Conservation (phyloP, 495 filamentous ascomycete species). For the Trichoderma reesei region DNA sequence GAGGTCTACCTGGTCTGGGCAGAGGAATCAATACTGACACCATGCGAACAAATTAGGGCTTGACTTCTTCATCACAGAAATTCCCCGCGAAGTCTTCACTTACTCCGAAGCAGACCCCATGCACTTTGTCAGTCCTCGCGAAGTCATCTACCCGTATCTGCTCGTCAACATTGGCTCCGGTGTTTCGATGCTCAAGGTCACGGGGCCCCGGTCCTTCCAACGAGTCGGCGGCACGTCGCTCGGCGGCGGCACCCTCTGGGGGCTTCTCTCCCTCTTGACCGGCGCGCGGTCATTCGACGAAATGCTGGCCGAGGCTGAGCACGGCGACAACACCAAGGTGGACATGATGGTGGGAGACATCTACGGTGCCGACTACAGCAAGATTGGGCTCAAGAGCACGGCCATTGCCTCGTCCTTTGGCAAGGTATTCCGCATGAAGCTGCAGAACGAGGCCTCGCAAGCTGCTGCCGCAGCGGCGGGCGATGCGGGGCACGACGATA, state of each 20-base stretch:
- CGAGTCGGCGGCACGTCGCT: conserved; percentile 92
- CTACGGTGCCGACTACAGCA: conserved; percentile 89
- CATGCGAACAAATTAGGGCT: conserved; percentile 50
- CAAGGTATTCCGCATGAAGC: conserved; percentile 86
- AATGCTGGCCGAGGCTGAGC: conserved; percentile 89
- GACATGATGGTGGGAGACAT: conserved; percentile 99
- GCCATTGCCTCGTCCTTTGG: conserved; percentile 95
- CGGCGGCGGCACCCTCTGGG: conserved; percentile 94
- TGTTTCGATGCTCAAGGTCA: conserved; percentile 97
- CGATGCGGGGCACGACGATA: not conserved
- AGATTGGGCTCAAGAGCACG: conserved; percentile 86
- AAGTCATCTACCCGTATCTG: conserved; percentile 87
- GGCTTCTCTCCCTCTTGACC: conserved; percentile 79
- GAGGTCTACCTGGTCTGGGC: no score
- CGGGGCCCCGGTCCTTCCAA: conserved; percentile 70
- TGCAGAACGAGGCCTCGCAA: conserved; percentile 64
- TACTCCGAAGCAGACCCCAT: conserved; percentile 84
- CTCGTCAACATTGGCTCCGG: conserved; percentile 99
- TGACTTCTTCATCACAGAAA: conserved; percentile 98
- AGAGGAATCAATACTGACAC: no score
- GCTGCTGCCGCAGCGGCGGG: conserved; percentile 39
- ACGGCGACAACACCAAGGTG: conserved; percentile 82
- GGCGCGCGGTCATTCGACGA: conserved; percentile 88
- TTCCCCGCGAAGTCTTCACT: conserved; percentile 91
- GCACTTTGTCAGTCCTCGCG: conserved; percentile 60